These are phyloP conservation scores for Lenwebbia sp. DNA, from an alignment of 345 rosid genomes.

Conservation along the genomic window DNA sequence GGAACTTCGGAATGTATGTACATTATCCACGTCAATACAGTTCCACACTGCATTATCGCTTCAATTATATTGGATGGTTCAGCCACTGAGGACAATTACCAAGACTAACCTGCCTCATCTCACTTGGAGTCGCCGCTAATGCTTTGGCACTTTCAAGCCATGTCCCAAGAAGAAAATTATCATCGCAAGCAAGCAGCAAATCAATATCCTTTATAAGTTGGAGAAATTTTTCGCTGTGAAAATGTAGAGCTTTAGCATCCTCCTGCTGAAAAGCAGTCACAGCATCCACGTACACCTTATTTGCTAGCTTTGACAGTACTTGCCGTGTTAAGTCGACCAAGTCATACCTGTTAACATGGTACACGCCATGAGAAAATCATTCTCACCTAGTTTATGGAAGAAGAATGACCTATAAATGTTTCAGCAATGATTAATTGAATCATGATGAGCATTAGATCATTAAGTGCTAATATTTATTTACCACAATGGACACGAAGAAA, in stretches of 20 bases:
- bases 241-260: conserved; percentile 35
- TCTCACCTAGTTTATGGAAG: not conserved
- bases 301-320: conserved; percentile 85
- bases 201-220: conserved; percentile 70
- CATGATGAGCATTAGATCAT: not conserved
- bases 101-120: conserved; percentile 55
- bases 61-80: not conserved
- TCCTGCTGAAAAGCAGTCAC: conserved; percentile 40
- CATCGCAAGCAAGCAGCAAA: conserved; percentile 67
- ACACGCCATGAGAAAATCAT: not conserved
- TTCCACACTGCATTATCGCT: not conserved
- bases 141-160: conserved; percentile 86
- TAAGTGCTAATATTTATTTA: not conserved
- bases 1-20: not conserved
- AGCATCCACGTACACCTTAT: conserved; percentile 63
- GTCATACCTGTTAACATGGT: conserved; percentile 51
- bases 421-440: not conserved
- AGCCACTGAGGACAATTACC: not conserved
- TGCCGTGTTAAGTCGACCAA: conserved; percentile 88
- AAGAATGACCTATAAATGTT: not conserved
- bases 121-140: conserved; percentile 42
- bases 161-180: conserved; percentile 76
- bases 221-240: conserved; percentile 38
- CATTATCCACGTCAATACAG: not conserved
- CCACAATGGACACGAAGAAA: not conserved